These are phyloP conservation scores for Akanthomyces uredinophilus DNA, from an alignment of 2,329 filamentous ascomycete species.

Conservation along the genomic window DNA sequence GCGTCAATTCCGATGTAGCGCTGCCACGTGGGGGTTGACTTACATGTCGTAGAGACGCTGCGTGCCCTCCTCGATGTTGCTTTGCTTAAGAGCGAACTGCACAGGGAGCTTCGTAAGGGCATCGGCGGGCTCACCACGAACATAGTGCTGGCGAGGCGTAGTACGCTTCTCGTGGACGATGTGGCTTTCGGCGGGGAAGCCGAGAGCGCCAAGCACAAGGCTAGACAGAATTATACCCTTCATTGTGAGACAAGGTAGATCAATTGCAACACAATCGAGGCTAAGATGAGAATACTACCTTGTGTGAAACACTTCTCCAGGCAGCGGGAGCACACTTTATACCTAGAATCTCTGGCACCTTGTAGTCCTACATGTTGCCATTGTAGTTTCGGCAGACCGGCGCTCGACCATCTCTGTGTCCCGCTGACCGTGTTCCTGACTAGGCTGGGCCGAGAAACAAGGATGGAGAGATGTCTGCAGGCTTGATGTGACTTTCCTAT, in stretches of 20 bases:
- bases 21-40: neutral
- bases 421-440: neutral
- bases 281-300: neutral
- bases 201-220: slow-evolving; percentile 3
- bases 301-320: neutral
- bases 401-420: neutral
- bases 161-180: slow-evolving; percentile 17
- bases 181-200: slow-evolving; percentile 12
- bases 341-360: neutral
- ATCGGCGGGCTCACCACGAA: slow-evolving; percentile 14
- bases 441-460: neutral
- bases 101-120: slow-evolving; percentile 25
- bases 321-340: neutral
- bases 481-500: slow-evolving; percentile 6
- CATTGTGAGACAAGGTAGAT: neutral
- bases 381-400: neutral
- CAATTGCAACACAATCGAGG: neutral
- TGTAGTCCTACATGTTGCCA: neutral
- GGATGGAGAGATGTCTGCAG: neutral
- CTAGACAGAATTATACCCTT: slow-evolving; percentile 8
- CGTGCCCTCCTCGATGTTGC: slow-evolving; percentile 38
- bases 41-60: slow-evolving; percentile 36
- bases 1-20: neutral
- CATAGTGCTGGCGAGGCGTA: slow-evolving; percentile 4
- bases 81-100: slow-evolving; percentile 39